Percentiles rank a stretch among this genome's conserved stretches.
Conservation (phyloP, 176 grass and related monocot species). For the Secale cereale region DNA sequence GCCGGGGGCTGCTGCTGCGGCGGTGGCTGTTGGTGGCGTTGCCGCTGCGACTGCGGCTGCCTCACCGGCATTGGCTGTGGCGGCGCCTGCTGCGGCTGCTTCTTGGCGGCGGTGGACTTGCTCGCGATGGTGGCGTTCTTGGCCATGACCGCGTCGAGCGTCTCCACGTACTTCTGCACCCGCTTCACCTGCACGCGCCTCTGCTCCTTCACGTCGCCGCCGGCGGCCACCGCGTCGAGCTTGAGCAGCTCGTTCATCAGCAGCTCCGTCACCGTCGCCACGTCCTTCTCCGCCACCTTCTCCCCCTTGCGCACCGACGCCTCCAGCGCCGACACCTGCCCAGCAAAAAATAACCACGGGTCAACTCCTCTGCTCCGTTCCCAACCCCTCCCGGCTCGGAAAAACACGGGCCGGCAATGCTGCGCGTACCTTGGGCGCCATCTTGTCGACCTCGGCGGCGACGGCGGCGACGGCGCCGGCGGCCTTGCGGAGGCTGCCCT, state of each 20-base stretch:
- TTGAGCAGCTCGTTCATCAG: conserved; percentile 95
- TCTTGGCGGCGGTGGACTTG: conserved; percentile 32
- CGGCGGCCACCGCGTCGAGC: conserved; percentile 74
- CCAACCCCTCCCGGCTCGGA: not conserved
- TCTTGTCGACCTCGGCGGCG: conserved; percentile 84
- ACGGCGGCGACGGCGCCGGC: conserved; percentile 57
- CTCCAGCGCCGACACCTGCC: conserved; percentile 80
- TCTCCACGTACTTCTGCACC: conserved; percentile 93
- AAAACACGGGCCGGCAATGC: conserved; percentile 20
- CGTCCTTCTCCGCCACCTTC: conserved; percentile 72
- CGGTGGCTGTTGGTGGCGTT: conserved; percentile 1
- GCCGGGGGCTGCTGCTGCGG: conserved; percentile 8
- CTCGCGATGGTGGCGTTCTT: conserved; percentile 52
- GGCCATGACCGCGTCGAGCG: conserved; percentile 64
- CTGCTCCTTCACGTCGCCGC: conserved; percentile 70
- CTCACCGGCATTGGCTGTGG: not conserved
- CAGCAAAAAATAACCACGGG: not conserved
- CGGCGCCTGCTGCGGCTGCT: not conserved
- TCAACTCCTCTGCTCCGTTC: conserved; percentile 8
- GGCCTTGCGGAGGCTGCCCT: conserved; percentile 66
- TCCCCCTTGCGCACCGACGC: conserved; percentile 76
- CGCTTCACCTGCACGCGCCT: conserved; percentile 77
- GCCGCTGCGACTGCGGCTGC: conserved; percentile 15
- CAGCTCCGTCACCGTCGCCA: conserved; percentile 73
- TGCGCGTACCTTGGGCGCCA: conserved; percentile 70